Evolutionary conservation across 257 asterid genomes (phyloP).

Genomic region (Solanum etuberosum): DNA sequence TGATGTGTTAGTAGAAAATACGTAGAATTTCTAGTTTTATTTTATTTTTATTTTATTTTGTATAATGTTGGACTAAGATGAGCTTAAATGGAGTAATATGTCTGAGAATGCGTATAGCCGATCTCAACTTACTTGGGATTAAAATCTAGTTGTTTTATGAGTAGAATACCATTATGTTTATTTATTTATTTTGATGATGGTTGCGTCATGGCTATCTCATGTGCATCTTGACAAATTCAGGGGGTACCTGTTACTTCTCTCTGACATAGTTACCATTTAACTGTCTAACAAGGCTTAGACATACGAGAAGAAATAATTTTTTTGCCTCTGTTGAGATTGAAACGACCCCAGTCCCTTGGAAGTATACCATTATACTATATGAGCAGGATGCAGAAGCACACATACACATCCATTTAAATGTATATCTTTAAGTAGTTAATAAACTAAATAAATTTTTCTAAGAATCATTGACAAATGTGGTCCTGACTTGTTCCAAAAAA

Average conservation of each 20-base stretch:
- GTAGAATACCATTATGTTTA: background rate
- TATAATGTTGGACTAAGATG: background rate
- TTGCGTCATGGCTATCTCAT: background rate
- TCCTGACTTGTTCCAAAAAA: background rate
- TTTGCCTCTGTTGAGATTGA: background rate
- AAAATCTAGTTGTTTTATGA: background rate
- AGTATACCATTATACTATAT: background rate
- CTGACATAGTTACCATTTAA: background rate
- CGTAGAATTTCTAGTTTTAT: background rate
- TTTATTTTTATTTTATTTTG: background rate
- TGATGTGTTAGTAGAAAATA: background rate
- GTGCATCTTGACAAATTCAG: background rate
- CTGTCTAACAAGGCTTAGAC: background rate
- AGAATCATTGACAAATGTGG: background rate
- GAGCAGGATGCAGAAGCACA: background rate
- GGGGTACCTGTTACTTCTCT: background rate
- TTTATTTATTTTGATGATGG: background rate
- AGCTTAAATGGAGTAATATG: background rate
- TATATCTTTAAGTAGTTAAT: background rate
- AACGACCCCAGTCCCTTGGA: background rate
- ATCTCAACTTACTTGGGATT: background rate
- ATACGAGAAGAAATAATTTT: background rate
- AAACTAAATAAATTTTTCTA: background rate
- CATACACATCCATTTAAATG: background rate
- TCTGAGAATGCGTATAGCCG: background rate